These are phyloP conservation scores for Blastobotrys ciferrii DNA, from an alignment of 1,139 yeast genomes.

Conservation along the genomic window DNA sequence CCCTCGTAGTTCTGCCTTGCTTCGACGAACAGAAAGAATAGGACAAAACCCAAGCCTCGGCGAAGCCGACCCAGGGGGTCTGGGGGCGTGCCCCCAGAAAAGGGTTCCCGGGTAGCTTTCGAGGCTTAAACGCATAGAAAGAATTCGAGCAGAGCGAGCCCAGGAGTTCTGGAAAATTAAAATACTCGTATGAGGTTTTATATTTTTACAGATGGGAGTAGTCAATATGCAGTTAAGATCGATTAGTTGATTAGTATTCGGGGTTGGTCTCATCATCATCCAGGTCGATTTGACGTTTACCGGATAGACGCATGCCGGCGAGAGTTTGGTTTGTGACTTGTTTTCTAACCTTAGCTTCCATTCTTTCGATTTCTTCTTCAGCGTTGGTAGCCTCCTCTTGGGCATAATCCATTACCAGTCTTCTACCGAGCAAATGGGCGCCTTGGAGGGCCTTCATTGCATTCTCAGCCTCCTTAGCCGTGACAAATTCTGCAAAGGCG, in stretches of 20 bases:
- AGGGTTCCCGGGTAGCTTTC: no score
- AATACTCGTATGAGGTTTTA: no score
- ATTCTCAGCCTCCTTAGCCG: slow-evolving; percentile 87
- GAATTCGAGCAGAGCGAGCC: no score
- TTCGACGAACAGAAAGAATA: no score
- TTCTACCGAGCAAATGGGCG: slow-evolving; percentile 93
- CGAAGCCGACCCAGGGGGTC: no score
- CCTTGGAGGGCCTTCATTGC: slow-evolving; percentile 96
- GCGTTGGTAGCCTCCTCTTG: slow-evolving; percentile 77
- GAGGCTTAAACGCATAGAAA: no score
- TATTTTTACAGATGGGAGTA: no score
- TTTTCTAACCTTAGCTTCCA: slow-evolving; percentile 80
- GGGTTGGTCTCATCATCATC: slow-evolving; percentile 51
- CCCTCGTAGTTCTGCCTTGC: no score
- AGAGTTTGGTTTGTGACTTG: slow-evolving; percentile 76
- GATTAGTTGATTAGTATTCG: slow-evolving; percentile 7
- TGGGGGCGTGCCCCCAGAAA: no score
- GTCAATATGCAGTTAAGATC: not conserved
- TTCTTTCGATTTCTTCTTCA: slow-evolving; percentile 83
- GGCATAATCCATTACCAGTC: slow-evolving; percentile 93
- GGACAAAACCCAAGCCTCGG: no score
- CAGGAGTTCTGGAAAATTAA: no score
- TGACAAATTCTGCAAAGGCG: slow-evolving; percentile 90
- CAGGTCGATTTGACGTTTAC: slow-evolving; percentile 71
- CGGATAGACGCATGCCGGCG: slow-evolving; percentile 63